Conservation (phyloP, 2,329 filamentous ascomycete genomes). For the Volutella citrinella region DNA sequence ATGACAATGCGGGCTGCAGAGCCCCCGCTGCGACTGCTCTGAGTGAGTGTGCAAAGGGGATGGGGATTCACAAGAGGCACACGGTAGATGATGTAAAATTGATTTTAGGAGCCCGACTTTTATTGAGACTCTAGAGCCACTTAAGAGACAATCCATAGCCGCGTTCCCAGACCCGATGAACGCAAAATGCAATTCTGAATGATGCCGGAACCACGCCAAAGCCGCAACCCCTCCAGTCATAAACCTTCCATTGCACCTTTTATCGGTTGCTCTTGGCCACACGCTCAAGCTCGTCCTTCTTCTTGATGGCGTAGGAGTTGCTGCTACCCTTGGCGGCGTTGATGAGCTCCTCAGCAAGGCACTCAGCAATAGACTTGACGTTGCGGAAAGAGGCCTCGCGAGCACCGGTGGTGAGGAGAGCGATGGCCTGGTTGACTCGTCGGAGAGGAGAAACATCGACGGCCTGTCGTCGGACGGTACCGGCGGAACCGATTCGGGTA, state of each 20-base stretch:
- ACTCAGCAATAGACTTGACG: slow-evolving; percentile 99
- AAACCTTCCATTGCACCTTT: slow-evolving; percentile 46
- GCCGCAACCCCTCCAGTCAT: slow-evolving; percentile 37
- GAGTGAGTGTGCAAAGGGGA: no score
- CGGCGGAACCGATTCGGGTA: slow-evolving; percentile 98
- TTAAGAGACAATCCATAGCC: slow-evolving; percentile 42
- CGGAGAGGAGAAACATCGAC: slow-evolving; percentile 99
- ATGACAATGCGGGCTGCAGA: no score
- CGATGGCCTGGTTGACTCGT: slow-evolving; percentile 99
- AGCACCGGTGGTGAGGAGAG: slow-evolving; percentile 97
- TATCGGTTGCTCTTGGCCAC: slow-evolving; percentile 99
- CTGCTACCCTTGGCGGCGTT: slow-evolving; percentile 99
- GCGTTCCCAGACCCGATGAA: slow-evolving; percentile 44
- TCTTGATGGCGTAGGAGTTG: slow-evolving; percentile 99
- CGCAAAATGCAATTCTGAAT: slow-evolving; percentile 48
- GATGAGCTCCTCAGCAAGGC: slow-evolving; percentile 99
- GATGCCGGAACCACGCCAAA: slow-evolving; percentile 45
- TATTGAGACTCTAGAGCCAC: slow-evolving; percentile 43
- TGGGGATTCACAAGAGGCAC: no score
- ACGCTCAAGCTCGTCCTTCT: slow-evolving; percentile 99
- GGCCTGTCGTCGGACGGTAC: slow-evolving; percentile 99
- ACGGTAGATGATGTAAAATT: slow-evolving; percentile 15
- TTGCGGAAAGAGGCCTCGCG: slow-evolving; percentile 99
- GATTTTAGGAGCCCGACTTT: slow-evolving; percentile 39
- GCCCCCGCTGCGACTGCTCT: no score